phyloP scores from a whole-genome alignment of 257 asterid species.

The Solanum piurae region DNA sequence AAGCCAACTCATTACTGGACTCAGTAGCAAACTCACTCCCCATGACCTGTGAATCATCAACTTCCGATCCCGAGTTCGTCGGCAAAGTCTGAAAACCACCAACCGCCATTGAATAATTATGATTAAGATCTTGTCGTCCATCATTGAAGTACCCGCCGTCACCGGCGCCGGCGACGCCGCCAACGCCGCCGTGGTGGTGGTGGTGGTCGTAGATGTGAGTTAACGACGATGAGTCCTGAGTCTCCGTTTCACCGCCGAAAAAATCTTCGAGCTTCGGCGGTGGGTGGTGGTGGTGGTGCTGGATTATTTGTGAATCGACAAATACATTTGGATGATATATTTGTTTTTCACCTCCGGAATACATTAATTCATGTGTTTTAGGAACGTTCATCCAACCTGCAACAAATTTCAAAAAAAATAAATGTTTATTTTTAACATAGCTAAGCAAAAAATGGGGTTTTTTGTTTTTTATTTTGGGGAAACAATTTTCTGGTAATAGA shows the following conservation, averaged over 20 bases:
- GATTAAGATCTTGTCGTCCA: conserved; percentile 46
- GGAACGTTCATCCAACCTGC: conserved; percentile 44
- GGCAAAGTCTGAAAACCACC: conserved; percentile 69
- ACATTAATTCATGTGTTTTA: conserved; percentile 26
- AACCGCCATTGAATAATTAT: neutral
- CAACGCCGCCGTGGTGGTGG: conserved; percentile 1
- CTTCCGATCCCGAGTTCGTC: conserved; percentile 79
- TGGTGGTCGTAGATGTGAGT: conserved; percentile 52
- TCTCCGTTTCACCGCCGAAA: conserved; percentile 24
- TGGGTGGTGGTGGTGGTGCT: conserved; percentile 17
- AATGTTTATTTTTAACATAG: neutral
- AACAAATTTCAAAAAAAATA: neutral
- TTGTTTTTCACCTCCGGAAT: neutral
- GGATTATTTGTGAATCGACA: neutral
- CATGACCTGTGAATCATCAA: conserved; percentile 17
- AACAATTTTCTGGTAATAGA: neutral
- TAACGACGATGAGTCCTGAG: conserved; percentile 10
- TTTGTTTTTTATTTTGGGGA: neutral
- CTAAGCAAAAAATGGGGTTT: neutral
- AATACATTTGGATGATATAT: neutral
- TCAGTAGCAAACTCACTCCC: conserved; percentile 12
- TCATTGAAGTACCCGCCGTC: neutral
- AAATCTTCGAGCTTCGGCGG: conserved; percentile 79
- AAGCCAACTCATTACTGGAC: conserved; percentile 54
- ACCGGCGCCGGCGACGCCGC: neutral